Percentiles rank a stretch among this genome's conserved stretches.
These are phyloP conservation scores for Camellia sinensis DNA, from an alignment of 148 eudicot species.

Conservation along the genomic window DNA sequence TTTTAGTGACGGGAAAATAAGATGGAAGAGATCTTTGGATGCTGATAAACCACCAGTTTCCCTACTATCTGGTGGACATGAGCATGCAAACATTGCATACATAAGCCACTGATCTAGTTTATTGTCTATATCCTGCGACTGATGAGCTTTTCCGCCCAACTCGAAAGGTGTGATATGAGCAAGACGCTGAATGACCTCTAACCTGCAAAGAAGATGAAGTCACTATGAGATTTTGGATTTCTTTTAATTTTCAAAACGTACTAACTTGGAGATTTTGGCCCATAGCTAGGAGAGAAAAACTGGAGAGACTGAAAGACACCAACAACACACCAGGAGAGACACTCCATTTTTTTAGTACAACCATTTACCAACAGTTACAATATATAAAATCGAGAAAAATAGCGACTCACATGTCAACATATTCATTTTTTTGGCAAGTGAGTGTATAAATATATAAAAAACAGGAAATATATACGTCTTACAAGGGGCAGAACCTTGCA, in stretches of 20 bases:
- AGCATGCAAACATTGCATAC: slow-evolving; percentile 98
- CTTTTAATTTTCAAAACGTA: too few relatives aligned
- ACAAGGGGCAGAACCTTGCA: background rate
- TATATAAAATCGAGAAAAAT: background rate
- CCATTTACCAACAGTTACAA: background rate
- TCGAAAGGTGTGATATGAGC: slow-evolving; percentile 85
- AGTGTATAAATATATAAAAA: too few relatives aligned
- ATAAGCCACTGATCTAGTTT: slow-evolving; percentile 99
- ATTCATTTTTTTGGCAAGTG: too few relatives aligned
- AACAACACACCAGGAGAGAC: too few relatives aligned
- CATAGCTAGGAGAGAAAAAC: background rate
- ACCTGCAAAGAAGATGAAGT: slow-evolving; percentile 38
- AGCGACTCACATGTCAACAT: background rate
- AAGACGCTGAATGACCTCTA: slow-evolving; percentile 90
- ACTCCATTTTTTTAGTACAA: background rate
- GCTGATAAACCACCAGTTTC: slow-evolving; percentile 74
- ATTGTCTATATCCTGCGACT: slow-evolving; percentile 81
- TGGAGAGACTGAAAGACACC: background rate
- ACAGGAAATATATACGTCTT: too few relatives aligned
- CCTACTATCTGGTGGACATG: slow-evolving; percentile 81
- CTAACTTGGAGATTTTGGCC: background rate
- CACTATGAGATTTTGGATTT: background rate
- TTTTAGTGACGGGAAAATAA: slow-evolving; percentile 83
- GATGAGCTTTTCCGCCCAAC: slow-evolving; percentile 93
- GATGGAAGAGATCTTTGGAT: slow-evolving; percentile 79